Evolutionary conservation across 208 protist species (phyloP).

Genomic region (Herpetomonas tarakana): DNA sequence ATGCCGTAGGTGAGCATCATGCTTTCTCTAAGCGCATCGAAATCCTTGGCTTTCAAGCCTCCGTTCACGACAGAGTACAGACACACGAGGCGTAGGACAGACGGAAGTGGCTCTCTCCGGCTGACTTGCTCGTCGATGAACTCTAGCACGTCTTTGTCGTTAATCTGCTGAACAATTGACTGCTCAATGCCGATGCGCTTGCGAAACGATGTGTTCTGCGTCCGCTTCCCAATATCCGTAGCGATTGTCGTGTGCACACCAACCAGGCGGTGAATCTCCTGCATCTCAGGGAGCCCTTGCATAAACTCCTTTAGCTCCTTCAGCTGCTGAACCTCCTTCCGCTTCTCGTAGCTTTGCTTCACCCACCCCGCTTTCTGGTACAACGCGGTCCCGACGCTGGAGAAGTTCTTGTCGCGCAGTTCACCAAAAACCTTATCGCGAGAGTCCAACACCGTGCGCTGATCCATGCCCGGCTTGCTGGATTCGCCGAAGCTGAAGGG

Average conservation of each 20-base stretch:
- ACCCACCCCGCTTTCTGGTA: slow-evolving; percentile 83
- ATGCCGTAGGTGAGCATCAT: slow-evolving; percentile 88
- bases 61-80: slow-evolving; percentile 81
- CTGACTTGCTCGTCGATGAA: slow-evolving; percentile 87
- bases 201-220: slow-evolving; percentile 59
- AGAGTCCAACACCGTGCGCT: slow-evolving; percentile 38
- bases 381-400: slow-evolving; percentile 63
- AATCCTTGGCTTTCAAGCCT: slow-evolving; percentile 71
- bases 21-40: slow-evolving; percentile 60
- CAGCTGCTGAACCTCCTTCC: slow-evolving; percentile 81
- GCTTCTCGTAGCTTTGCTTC: slow-evolving; percentile 84
- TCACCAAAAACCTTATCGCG: slow-evolving; percentile 75
- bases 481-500: slow-evolving; percentile 70
- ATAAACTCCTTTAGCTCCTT: slow-evolving; percentile 90
- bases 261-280: slow-evolving; percentile 77
- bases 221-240: slow-evolving; percentile 71
- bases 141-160: slow-evolving; percentile 64
- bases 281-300: slow-evolving; percentile 80
- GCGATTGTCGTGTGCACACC: slow-evolving; percentile 80
- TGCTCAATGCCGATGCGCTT: slow-evolving; percentile 71
- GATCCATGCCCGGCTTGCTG: slow-evolving; percentile 16
- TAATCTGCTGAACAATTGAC: slow-evolving; percentile 67
- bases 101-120: slow-evolving; percentile 42
- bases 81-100: slow-evolving; percentile 72
- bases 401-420: slow-evolving; percentile 79